Base-by-base conservation (phyloP, 2,329 filamentous ascomycete species). In the Coniosporium tulheliwenetii region DNA sequence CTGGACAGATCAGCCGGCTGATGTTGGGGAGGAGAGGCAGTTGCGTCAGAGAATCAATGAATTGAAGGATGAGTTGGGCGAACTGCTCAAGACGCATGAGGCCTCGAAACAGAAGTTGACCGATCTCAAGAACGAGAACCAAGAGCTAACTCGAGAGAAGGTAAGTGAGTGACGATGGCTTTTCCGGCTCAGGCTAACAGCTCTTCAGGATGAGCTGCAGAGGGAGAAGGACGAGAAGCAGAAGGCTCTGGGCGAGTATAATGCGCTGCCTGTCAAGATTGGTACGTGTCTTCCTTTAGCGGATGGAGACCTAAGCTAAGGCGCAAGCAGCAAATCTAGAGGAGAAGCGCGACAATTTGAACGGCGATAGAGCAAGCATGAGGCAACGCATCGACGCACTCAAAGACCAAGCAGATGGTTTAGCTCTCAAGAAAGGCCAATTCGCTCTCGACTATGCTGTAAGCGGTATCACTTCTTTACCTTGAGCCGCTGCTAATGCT, bases 1-100 rank as follows among this genome's bases (percentile, higher is more conserved):
- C 52, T 95, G 91, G 78, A 86, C 79, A 1, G 77, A 85, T 37
- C 77, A 84, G 45, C 79, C 83, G 2, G 71, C 86, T 5, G 84
- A 93, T 53, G 62, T 63, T 3, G 64, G 73, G 15, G 78, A 65
- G 31, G 85, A 81, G 55, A 59, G 63, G 10, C 70, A 77, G 39
- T 56, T 91, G 12, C 66, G 75, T 44, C 65, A 65, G 12, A 69
- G 66, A 5, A 59, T 80, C 15, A 47, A 47, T 2, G 58, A 61
- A 1, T 44, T 68, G 2, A 58, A 61, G 41, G 52, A 49, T 3
- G 65, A 70, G 36, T 47, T 61, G 0, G 43, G 49, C 5, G 49
- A 55, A 9, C 59, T 71, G 4, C 49, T 50, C 2, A 52, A 63
- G 2, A 57, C 66, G 45, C 64, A 63, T 40, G 50, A 59, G 1